Conservation (phyloP, 139 green algal genomes). For the Penium margaritaceum region DNA sequence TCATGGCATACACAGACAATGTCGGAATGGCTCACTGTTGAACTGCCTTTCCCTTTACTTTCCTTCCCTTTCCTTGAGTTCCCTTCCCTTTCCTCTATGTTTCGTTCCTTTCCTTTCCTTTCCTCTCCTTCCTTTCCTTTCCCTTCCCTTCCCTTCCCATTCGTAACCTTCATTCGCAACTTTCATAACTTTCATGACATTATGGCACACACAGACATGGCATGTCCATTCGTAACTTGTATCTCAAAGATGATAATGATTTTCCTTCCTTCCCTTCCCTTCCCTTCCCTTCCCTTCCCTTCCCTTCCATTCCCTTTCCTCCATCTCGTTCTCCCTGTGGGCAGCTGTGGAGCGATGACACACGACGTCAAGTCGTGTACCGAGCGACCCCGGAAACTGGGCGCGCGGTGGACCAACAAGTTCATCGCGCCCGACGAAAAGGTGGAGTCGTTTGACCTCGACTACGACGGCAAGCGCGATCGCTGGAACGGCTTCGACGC, state of each 20-base stretch:
- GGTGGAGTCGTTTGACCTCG: slow-evolving; percentile 71
- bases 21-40: too few species aligned
- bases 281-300: neutral
- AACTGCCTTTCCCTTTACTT: too few species aligned
- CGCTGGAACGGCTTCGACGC: slow-evolving; percentile 85
- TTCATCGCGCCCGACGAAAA: slow-evolving; percentile 85
- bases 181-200: too few species aligned
- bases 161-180: too few species aligned
- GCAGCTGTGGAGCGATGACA: slow-evolving; percentile 83
- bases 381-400: slow-evolving; percentile 75
- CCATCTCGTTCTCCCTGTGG: neutral
- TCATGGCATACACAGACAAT: too few species aligned
- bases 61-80: too few species aligned
- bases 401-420: slow-evolving; percentile 73
- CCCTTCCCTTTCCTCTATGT: too few species aligned
- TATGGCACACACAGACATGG: too few species aligned
- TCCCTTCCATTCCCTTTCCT: neutral
- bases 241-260: neutral
- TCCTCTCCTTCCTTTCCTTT: neutral
- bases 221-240: too few species aligned
- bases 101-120: too few species aligned
- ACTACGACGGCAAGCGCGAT: slow-evolving; percentile 85
- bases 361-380: slow-evolving; percentile 91
- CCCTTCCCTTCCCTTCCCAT: neutral
- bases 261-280: neutral